phyloP scores from a whole-genome alignment of 768 basidiomycete species.

The Macrocybe gigantea region DNA sequence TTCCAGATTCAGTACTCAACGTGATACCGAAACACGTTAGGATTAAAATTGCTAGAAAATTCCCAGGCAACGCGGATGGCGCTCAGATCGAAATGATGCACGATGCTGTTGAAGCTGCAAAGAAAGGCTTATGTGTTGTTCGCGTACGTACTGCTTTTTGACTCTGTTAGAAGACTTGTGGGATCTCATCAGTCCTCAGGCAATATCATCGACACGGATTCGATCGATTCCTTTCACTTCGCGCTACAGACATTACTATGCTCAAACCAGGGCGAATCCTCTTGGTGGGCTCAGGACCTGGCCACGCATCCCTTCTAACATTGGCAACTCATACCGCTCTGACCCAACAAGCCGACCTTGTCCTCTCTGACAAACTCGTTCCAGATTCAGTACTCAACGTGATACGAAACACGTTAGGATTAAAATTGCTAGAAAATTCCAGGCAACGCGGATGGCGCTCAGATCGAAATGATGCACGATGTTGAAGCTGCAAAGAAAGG shows the following conservation, averaged over 20 bases:
- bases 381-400: conserved; percentile 82
- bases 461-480: conserved; percentile 90
- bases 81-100: conserved; percentile 96
- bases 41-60: conserved; percentile 91
- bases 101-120: conserved; percentile 79
- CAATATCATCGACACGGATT: conserved; percentile 7
- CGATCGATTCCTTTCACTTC: conserved; percentile 17
- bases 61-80: conserved; percentile 94
- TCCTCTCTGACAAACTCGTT: conserved; percentile 95
- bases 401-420: conserved; percentile 65
- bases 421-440: conserved; percentile 93
- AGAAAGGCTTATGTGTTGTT: conserved; percentile 77
- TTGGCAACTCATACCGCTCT: conserved; percentile 79
- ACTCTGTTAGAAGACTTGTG: background rate
- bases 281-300: conserved; percentile 92
- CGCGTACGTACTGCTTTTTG: conserved; percentile 46
- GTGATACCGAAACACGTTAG: conserved; percentile 71
- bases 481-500: conserved; percentile 77
- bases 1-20: conserved; percentile 80
- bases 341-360: conserved; percentile 75
- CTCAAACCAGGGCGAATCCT: conserved; percentile 63
- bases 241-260: conserved; percentile 9
- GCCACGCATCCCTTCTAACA: conserved; percentile 90
- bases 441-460: conserved; percentile 93
- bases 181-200: conserved; percentile 1